Conservation (phyloP, 257 asterid genomes). For the Agastache rugosa region DNA sequence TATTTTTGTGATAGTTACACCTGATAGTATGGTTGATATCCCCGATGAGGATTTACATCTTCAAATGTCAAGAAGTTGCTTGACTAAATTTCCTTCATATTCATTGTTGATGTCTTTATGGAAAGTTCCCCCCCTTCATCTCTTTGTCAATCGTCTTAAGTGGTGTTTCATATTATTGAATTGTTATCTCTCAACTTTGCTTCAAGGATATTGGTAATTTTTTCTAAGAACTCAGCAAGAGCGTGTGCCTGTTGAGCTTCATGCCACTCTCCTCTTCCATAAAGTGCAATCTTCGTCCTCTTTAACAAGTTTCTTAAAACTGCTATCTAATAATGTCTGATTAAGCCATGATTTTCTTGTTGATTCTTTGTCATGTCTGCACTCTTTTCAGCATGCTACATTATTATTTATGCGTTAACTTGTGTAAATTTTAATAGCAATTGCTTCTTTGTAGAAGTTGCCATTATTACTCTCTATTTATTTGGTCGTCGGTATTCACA, state of each 20-base stretch:
- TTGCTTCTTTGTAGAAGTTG: conserved; percentile 8
- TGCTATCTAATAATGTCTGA: not conserved
- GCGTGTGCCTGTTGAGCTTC: conserved; percentile 4
- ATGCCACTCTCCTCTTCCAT: not conserved
- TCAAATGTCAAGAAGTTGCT: not conserved
- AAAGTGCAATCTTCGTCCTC: not conserved
- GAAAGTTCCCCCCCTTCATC: conserved; percentile 20
- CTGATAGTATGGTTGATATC: not conserved
- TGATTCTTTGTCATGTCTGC: not conserved
- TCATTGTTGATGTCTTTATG: not conserved
- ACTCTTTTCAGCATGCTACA: conserved; percentile 13
- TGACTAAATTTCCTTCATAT: not conserved
- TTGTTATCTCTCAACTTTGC: not conserved
- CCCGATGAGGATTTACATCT: too few relatives aligned
- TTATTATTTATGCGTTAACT: not conserved
- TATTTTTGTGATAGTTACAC: not conserved
- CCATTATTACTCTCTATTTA: conserved; percentile 14
- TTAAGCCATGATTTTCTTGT: conserved; percentile 6
- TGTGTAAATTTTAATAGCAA: conserved; percentile 10
- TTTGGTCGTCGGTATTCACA: conserved; percentile 49
- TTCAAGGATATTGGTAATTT: conserved; percentile 9
- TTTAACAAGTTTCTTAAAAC: conserved; percentile 24
- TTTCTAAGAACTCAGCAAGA: conserved; percentile 20
- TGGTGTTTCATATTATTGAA: not conserved
- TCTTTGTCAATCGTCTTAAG: not conserved